A percentile compares a stretch with the other conserved stretches of the same genome.
Conservation (phyloP, 2,329 filamentous ascomycete genomes). For the Penicillium sp. region DNA sequence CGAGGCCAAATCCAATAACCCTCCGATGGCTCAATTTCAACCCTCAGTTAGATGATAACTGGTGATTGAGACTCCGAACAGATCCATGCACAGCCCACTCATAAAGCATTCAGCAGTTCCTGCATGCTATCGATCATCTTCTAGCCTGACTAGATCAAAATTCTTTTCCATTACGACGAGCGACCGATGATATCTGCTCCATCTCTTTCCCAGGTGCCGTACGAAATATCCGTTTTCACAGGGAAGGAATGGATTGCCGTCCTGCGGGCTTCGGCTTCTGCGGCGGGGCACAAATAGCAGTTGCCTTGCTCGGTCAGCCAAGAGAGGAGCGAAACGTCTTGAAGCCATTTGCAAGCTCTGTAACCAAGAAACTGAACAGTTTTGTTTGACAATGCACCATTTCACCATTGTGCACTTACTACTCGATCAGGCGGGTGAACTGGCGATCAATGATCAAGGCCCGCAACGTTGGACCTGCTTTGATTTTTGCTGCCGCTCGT, state of each 20-base stretch:
- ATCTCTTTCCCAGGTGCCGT: not conserved
- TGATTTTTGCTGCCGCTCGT: too few species aligned
- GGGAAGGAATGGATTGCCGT: constrained; percentile 10
- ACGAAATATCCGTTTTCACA: not conserved
- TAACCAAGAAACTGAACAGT: not conserved
- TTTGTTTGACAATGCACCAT: not conserved
- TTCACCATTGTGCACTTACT: too few species aligned
- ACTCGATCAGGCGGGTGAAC: too few species aligned
- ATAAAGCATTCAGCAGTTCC: not conserved
- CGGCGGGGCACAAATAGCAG: not conserved
- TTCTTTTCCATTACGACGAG: constrained; percentile 8
- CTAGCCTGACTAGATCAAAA: not conserved
- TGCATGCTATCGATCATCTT: constrained; percentile 5
- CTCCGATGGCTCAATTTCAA: not conserved
- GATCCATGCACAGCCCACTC: not conserved
- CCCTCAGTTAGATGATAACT: not conserved
- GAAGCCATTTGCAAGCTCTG: not conserved
- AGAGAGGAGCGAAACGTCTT: not conserved
- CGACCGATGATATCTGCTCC: constrained; percentile 12
- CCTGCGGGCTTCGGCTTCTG: not conserved
- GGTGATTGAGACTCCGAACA: not conserved
- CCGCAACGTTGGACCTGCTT: too few species aligned
- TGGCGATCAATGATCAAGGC: too few species aligned
- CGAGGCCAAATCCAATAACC: not conserved
- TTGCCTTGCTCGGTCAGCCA: not conserved